phyloP scores from a whole-genome alignment of 2,329 filamentous ascomycete genomes.

The Aspergillus glaucus region DNA sequence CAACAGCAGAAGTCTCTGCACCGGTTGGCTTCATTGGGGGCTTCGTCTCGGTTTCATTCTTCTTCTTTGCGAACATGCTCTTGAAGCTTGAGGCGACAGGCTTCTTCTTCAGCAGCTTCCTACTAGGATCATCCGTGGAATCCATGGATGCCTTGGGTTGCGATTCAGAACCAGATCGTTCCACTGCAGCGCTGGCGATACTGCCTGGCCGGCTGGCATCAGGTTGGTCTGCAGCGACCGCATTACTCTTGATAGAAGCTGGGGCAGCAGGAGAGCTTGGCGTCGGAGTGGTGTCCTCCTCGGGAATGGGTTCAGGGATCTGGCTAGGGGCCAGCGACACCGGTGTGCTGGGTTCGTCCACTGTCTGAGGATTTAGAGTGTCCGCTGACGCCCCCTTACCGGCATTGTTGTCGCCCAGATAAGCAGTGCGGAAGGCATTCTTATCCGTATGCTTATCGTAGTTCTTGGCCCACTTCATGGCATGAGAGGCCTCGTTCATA shows the following conservation, averaged over 20 bases:
- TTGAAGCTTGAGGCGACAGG: slow-evolving; percentile 37
- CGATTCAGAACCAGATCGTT: slow-evolving; percentile 21
- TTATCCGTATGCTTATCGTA: slow-evolving; percentile 77
- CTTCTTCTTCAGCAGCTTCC: slow-evolving; percentile 42
- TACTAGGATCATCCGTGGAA: slow-evolving; percentile 26
- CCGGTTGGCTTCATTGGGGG: slow-evolving; percentile 28
- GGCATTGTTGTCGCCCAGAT: slow-evolving; percentile 66
- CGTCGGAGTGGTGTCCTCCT: slow-evolving; percentile 23
- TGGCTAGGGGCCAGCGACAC: slow-evolving; percentile 17
- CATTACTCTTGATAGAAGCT: slow-evolving; percentile 17
- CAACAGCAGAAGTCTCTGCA: slow-evolving; percentile 31
- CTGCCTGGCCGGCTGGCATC: slow-evolving; percentile 8
- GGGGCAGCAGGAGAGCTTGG: slow-evolving; percentile 21
- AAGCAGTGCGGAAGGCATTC: slow-evolving; percentile 75
- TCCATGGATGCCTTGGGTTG: slow-evolving; percentile 28
- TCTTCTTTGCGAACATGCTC: slow-evolving; percentile 37
- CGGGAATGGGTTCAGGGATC: slow-evolving; percentile 26
- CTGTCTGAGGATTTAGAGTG: slow-evolving; percentile 30
- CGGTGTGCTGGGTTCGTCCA: slow-evolving; percentile 27
- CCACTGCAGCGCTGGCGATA: slow-evolving; percentile 10
- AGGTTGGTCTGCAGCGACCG: slow-evolving; percentile 11
- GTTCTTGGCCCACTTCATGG: slow-evolving; percentile 93
- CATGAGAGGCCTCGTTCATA: slow-evolving; percentile 78
- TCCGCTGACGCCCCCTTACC: slow-evolving; percentile 58
- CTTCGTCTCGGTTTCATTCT: slow-evolving; percentile 19